Percentiles rank a stretch among this genome's conserved stretches.
Conservation (phyloP, 1,139 yeast genomes). For the Lodderomyces pseudojiufengensis region DNA sequence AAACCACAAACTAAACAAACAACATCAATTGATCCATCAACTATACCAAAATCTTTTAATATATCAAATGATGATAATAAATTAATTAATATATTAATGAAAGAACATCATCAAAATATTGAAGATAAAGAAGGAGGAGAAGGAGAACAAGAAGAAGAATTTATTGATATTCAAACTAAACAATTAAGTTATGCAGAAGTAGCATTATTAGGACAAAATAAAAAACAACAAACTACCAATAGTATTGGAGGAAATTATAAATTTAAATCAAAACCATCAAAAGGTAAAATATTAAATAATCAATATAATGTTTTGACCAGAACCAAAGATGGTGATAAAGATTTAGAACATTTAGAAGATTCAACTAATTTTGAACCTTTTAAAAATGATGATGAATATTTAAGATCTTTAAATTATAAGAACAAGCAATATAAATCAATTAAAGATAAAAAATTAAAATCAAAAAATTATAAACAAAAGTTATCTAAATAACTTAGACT, state of each 20-base stretch:
- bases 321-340: not conserved
- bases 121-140: not conserved
- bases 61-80: constrained; percentile 26
- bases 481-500: constrained; percentile 1
- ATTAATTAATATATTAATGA: constrained; percentile 36
- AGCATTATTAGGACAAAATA: constrained; percentile 28
- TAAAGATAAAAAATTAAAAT: constrained; percentile 13
- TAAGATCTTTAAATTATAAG: constrained; percentile 11
- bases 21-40: constrained; percentile 12
- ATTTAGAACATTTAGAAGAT: not conserved
- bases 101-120: constrained; percentile 12
- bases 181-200: constrained; percentile 45
- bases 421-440: constrained; percentile 14
- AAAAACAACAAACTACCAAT: constrained; percentile 10
- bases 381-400: constrained; percentile 12
- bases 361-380: constrained; percentile 5
- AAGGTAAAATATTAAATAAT: constrained; percentile 8
- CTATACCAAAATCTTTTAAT: constrained; percentile 28
- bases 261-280: constrained; percentile 4
- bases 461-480: constrained; percentile 9
- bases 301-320: constrained; percentile 9
- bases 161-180: constrained; percentile 35
- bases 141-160: constrained; percentile 28
- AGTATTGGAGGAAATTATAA: too few relatives aligned
- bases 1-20: constrained; percentile 7